phyloP scores from a whole-genome alignment of 495 filamentous ascomycete genomes.

The Penicillium macrosclerotiorum region DNA sequence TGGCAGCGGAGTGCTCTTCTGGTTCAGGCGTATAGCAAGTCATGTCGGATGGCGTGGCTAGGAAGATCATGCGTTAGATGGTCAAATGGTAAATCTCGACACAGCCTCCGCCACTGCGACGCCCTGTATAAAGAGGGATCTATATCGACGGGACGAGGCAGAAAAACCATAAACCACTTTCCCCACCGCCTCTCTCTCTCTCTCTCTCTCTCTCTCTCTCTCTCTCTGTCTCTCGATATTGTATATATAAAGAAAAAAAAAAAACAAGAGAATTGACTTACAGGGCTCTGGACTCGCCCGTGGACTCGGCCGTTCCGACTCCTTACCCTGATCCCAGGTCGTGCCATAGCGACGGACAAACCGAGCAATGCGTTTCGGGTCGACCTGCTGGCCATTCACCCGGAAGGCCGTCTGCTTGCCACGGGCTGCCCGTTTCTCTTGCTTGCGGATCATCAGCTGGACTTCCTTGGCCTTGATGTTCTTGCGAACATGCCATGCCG shows the following conservation, averaged over 20 bases:
- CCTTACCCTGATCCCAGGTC: slow-evolving; percentile 24
- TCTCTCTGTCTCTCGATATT: too few relatives aligned
- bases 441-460: slow-evolving; percentile 43
- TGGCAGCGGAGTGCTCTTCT: slow-evolving; percentile 24
- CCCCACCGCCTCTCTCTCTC: too few relatives aligned
- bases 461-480: slow-evolving; percentile 46
- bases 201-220: too few relatives aligned
- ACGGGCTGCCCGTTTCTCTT: slow-evolving; percentile 40
- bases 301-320: slow-evolving; percentile 16
- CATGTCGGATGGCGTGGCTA: slow-evolving; percentile 45
- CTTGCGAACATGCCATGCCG: slow-evolving; percentile 43
- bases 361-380: slow-evolving; percentile 38
- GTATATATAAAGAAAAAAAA: too few relatives aligned
- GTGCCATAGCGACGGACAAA: slow-evolving; percentile 37
- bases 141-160: too few relatives aligned
- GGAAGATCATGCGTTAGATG: background rate
- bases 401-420: slow-evolving; percentile 46
- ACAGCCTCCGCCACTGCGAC: too few relatives aligned
- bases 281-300: slow-evolving; percentile 37
- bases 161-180: too few relatives aligned
- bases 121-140: too few relatives aligned
- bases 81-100: too few relatives aligned
- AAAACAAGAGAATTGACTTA: slow-evolving; percentile 19
- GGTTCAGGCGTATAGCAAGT: slow-evolving; percentile 41
- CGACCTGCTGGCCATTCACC: slow-evolving; percentile 36